Base-by-base conservation (phyloP, 2,329 filamentous ascomycete genomes). In the Arthrocladium fulminans region DNA sequence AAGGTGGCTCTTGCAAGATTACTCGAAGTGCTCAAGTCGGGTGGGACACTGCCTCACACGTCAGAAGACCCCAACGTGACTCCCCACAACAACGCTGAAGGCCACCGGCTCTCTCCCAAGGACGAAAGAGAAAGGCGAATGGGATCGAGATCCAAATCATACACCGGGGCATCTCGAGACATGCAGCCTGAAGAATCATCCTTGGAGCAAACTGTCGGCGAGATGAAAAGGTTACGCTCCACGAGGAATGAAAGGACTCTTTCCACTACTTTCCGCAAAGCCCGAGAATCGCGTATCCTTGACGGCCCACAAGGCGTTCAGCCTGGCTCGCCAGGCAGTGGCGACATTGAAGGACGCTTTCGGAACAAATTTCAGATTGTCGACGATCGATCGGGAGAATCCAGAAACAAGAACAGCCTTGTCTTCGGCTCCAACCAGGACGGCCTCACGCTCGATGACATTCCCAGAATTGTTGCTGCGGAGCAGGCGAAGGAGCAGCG, bases 181-280 rank as follows among this genome's bases (percentile, higher is more conserved):
- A 72, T 71, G 25, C 76, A 80, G 51, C 75, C 76, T 51, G 77
- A 81, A 56, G 78, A 82, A 59, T 87, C 85, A 45, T 88, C 86
- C 23, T 92, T 97, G 63, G 90, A 97, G 70, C 94, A 89, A 68
- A 95, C 90, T 40, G 82, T 98, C 57, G 94, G 92, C 57, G 92
- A 98, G 67, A 92, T 98, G 63, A 83, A 88, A 60, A 80, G 92
- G 53, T 70, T 98, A 51, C 82, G 90, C 56, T 97, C 92, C 53
- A 97, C 90, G 19, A 83, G 92, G 24, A 83, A 97, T 62, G 90
- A 98, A 61, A 90, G 94, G 62, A 88, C 94, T 60, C 71, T 98
- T 37, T 97, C 90, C 29, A 94, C 88, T 19, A 96, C 88, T 44
- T 88, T 90, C 64, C 86, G 86, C 63, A 92, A 89, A 60, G 87